Base-by-base conservation (phyloP, 352 stramenopile species). In the Globisporangium sylvaticum region DNA sequence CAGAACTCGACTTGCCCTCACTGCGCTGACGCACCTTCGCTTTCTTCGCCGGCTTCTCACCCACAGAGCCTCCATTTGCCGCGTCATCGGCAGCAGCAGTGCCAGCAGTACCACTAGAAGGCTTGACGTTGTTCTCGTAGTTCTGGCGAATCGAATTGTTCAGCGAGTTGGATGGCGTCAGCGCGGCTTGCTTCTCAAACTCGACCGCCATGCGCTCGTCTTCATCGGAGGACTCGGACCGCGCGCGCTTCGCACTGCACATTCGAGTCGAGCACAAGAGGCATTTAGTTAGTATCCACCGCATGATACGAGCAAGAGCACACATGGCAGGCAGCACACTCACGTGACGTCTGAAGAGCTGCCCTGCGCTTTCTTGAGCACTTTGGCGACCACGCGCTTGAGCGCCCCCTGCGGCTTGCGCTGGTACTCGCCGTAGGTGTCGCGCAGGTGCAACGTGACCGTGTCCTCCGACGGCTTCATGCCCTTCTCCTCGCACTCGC, bases 361-460 rank as follows among this genome's bases (percentile, higher is more conserved):
- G 55, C 64, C 58, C 29, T 77, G 69, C n/a, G 71, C 66, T 65
- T 89, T 91, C 64, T 88, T 84, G 27, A 94, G 73, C 64, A 90
- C 84, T 67, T 92, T 92, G 53, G 65, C 71, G 58, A 93, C 83
- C 39, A 91, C 74, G 46, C 83, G 87, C 52, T 86, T 86, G 31
- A 92, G 70, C 31, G 85, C 72, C 37, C 71, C 71, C 71, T 89
- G 66, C 9, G 89, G 87, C 63, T 96, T 96, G 66, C 89, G 83
- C 75, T 86, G 72, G 70, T 96, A 96, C 75, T 96, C 89, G n/a
- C 73, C 66, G 59, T 95, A 94, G 24, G 87, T 89, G 6, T 91
- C 80, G 22, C 78, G 72, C 54, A 96, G 70, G 29, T 95, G 75
- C 8, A 68, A 67, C 0, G 86, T 80, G 18, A 94, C 75, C 0